These are phyloP conservation scores for Alternaria viburni DNA, from an alignment of 2,329 filamentous ascomycete genomes.

Conservation along the genomic window DNA sequence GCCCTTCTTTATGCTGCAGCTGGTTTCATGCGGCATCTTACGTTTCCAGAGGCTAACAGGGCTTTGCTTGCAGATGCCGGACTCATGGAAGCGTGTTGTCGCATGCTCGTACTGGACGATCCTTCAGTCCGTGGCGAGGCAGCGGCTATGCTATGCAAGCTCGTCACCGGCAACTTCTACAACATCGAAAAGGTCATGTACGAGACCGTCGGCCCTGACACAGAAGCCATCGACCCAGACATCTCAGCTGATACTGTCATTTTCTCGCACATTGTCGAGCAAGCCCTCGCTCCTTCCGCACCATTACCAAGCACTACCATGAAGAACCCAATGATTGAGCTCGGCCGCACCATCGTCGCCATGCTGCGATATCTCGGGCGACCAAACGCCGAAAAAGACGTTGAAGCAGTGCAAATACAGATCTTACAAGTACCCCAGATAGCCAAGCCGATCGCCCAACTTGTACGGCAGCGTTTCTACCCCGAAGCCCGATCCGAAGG, in stretches of 20 bases:
- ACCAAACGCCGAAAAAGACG: constrained; percentile 27
- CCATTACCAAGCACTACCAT: constrained; percentile 46
- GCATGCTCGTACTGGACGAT: constrained; percentile 34
- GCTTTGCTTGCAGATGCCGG: constrained; percentile 37
- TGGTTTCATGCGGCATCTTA: constrained; percentile 46
- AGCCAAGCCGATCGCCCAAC: constrained; percentile 39
- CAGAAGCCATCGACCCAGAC: constrained; percentile 19
- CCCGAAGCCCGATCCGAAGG: constrained; percentile 46
- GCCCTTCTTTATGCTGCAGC: constrained; percentile 45
- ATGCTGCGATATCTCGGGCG: constrained; percentile 26
- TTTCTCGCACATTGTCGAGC: constrained; percentile 37
- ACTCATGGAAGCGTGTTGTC: constrained; percentile 38
- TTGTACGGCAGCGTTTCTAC: constrained; percentile 45
- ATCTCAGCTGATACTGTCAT: constrained; percentile 28
- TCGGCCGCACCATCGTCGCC: constrained; percentile 38
- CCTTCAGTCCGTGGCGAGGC: constrained; percentile 45
- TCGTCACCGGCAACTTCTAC: constrained; percentile 38
- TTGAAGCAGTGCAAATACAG: constrained; percentile 29
- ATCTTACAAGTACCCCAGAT: constrained; percentile 39
- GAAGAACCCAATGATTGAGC: constrained; percentile 48
- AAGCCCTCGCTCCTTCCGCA: constrained; percentile 37
- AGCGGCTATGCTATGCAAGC: constrained; percentile 43
- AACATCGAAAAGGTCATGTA: constrained; percentile 41
- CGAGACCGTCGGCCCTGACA: constrained; percentile 22
- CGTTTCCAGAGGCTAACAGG: constrained; percentile 44